phyloP scores from a whole-genome alignment of 169 alveolate genomes.

The Pseudocohnilembus persalinus region DNA sequence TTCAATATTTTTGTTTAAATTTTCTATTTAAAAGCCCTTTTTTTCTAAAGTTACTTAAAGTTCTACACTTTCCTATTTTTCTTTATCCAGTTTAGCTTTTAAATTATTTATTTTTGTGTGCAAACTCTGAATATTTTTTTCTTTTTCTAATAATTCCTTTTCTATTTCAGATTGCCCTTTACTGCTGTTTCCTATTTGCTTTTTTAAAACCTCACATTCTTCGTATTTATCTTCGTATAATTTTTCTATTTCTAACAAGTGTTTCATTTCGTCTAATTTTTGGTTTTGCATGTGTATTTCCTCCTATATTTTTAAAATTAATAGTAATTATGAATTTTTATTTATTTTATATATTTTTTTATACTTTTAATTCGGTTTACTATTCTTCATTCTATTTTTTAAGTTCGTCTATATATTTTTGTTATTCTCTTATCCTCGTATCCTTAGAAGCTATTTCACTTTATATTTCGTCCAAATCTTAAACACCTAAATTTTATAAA shows the following conservation, averaged over 20 bases:
- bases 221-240: neutral
- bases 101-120: too few relatives aligned
- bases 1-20: neutral
- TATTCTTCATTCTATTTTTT: neutral
- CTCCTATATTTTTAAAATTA: too few relatives aligned
- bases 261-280: too few relatives aligned
- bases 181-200: too few relatives aligned
- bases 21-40: too few relatives aligned
- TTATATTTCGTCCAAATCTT: neutral
- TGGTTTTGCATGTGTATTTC: neutral
- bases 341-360: too few relatives aligned
- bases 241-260: too few relatives aligned
- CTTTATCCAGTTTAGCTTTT: neutral
- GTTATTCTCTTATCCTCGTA: neutral
- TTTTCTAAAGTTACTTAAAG: neutral
- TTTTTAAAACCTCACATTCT: neutral
- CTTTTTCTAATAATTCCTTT: neutral
- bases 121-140: neutral
- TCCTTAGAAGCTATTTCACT: neutral
- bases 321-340: too few relatives aligned
- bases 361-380: too few relatives aligned
- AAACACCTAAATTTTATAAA: neutral
- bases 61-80: neutral
- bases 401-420: neutral
- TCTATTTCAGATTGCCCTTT: neutral